A percentile compares a stretch with the other conserved stretches of the same genome.
Conservation (phyloP, 495 filamentous ascomycete species). For the Cryomyces minteri region DNA sequence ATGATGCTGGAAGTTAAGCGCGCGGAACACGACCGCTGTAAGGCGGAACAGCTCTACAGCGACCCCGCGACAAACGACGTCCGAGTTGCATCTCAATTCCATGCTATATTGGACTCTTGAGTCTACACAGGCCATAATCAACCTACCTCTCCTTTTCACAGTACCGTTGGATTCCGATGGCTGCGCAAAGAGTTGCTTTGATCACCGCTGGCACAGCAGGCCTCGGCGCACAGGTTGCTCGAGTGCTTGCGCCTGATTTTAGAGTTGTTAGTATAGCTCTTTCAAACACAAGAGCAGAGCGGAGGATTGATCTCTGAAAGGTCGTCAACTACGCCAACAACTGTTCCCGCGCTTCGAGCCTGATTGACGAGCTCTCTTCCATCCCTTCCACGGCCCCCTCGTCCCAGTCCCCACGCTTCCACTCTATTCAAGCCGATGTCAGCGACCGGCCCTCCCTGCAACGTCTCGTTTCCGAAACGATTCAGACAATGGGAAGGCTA, state of each 20-base stretch:
- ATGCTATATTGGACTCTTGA: too few relatives aligned
- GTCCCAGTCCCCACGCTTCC: conserved; percentile 14
- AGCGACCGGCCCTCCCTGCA: conserved; percentile 23
- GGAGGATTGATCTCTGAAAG: conserved; percentile 1
- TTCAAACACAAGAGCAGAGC: background rate
- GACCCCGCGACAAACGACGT: too few relatives aligned
- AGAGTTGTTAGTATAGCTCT: conserved; percentile 18
- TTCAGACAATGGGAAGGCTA: conserved; percentile 27
- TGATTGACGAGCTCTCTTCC: conserved; percentile 25
- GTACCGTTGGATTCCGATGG: conserved; percentile 4
- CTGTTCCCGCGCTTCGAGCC: conserved; percentile 21
- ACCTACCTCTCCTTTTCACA: too few relatives aligned
- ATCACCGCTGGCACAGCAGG: conserved; percentile 37
- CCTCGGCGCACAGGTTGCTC: conserved; percentile 34
- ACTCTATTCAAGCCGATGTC: conserved; percentile 30
- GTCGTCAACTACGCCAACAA: conserved; percentile 35
- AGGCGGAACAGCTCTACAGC: too few relatives aligned
- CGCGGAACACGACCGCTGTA: too few relatives aligned
- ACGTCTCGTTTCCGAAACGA: conserved; percentile 24
- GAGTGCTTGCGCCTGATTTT: conserved; percentile 28
- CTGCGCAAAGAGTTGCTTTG: conserved; percentile 29
- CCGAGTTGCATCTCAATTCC: too few relatives aligned
- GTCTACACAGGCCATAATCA: too few relatives aligned
- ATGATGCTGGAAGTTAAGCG: too few relatives aligned
- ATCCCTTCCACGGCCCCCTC: conserved; percentile 10